These are phyloP conservation scores for Reticulascus tulasneorum DNA, from an alignment of 2,329 filamentous ascomycete genomes.

Conservation along the genomic window DNA sequence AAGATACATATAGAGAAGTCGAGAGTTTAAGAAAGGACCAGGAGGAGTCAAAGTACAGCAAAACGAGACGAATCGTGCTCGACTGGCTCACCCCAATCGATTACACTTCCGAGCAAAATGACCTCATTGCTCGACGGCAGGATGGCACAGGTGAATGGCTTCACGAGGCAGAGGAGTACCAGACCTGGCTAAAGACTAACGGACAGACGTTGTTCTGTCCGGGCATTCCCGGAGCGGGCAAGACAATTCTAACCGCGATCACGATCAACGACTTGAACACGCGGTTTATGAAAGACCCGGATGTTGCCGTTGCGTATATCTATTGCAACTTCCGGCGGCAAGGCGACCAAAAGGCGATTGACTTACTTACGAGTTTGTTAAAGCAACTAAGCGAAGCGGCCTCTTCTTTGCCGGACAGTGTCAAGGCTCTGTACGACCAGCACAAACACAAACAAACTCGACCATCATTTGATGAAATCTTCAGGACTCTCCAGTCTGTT, in stretches of 20 bases:
- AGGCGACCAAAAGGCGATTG: constrained; percentile 17
- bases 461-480: fast-evolving
- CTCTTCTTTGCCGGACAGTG: constrained; percentile 16
- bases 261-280: constrained; percentile 12
- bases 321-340: constrained; percentile 26
- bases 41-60: too few species aligned
- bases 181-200: constrained; percentile 18
- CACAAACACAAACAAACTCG: fast-evolving
- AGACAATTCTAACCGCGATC: constrained; percentile 22
- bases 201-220: constrained; percentile 35
- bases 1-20: too few species aligned
- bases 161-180: constrained; percentile 27
- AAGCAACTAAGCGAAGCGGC: constrained; percentile 25
- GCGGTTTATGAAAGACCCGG: constrained; percentile 7
- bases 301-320: constrained; percentile 23
- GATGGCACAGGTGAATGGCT: constrained; percentile 38
- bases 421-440: neutral
- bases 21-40: too few species aligned
- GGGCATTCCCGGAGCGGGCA: constrained; percentile 43
- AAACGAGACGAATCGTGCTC: too few species aligned
- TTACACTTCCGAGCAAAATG: constrained; percentile 31
- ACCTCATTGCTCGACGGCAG: constrained; percentile 26
- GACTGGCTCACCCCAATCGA: constrained; percentile 35
- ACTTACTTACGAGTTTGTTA: constrained; percentile 23
- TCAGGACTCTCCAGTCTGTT: neutral